phyloP scores from a whole-genome alignment of 2,329 filamentous ascomycete genomes.

The Claviceps quebecensis region DNA sequence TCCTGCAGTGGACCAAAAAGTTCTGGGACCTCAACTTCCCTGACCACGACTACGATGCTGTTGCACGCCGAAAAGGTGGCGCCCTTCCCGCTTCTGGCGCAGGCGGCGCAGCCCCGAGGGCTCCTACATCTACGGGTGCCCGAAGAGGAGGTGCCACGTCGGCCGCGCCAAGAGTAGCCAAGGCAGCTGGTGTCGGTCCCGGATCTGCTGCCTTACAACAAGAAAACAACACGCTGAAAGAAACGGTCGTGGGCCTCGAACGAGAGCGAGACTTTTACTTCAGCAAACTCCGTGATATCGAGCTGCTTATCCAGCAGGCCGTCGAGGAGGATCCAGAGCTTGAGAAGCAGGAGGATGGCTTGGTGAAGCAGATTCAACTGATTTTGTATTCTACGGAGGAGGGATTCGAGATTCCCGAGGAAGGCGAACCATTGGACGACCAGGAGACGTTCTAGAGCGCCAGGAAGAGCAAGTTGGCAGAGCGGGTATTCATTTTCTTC shows the following conservation, averaged over 20 bases:
- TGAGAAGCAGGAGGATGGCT: slow-evolving; percentile 81
- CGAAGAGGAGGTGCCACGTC: slow-evolving; percentile 47
- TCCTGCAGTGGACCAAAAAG: slow-evolving; percentile 89
- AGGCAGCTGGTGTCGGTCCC: slow-evolving; percentile 37
- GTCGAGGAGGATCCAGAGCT: slow-evolving; percentile 85
- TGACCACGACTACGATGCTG: slow-evolving; percentile 90
- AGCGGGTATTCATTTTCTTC: not conserved
- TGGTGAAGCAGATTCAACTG: slow-evolving; percentile 90
- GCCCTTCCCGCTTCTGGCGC: slow-evolving; percentile 37
- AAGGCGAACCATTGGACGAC: slow-evolving; percentile 57
- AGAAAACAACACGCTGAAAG: slow-evolving; percentile 82
- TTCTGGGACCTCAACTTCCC: slow-evolving; percentile 99
- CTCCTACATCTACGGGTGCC: slow-evolving; percentile 33
- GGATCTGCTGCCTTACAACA: slow-evolving; percentile 60
- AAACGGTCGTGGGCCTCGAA: slow-evolving; percentile 88
- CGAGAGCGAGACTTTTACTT: slow-evolving; percentile 98
- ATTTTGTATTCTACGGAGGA: slow-evolving; percentile 97
- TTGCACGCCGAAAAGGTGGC: slow-evolving; percentile 68
- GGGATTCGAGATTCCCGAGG: slow-evolving; percentile 78
- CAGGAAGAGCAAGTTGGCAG: not conserved
- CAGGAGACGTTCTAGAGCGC: slow-evolving; percentile 59
- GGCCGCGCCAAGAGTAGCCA: slow-evolving; percentile 29
- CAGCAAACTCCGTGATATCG: slow-evolving; percentile 94
- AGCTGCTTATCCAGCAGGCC: slow-evolving; percentile 82
- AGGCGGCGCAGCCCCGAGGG: slow-evolving; percentile 26